Evolutionary conservation across 139 green algal genomes (phyloP).

Genomic region (Chlorella sp.): DNA sequence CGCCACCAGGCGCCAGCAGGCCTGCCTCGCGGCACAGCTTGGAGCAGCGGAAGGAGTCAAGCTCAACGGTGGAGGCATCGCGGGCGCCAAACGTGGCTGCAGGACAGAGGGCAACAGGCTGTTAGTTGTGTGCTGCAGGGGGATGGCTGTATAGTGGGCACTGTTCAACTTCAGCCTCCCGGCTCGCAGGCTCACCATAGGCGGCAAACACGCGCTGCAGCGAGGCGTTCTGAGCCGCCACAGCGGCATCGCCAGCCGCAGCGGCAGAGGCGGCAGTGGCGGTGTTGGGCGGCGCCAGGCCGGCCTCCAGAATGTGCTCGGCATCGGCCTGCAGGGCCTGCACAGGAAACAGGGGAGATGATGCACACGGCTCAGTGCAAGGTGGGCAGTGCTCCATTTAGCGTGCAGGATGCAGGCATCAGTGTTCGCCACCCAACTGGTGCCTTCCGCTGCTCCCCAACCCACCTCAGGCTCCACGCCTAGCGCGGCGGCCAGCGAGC

Average conservation of each 20-base stretch:
- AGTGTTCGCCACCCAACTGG: not conserved
- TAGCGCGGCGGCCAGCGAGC: not conserved
- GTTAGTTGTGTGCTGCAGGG: too few relatives aligned
- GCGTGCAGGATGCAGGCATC: too few relatives aligned
- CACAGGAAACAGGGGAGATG: not conserved
- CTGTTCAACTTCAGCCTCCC: too few relatives aligned
- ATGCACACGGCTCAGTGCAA: too few relatives aligned
- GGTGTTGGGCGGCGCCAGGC: not conserved
- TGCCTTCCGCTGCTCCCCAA: not conserved
- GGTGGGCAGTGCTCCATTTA: too few relatives aligned
- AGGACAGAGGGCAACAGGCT: too few relatives aligned
- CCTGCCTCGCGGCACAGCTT: slow-evolving; percentile 19
- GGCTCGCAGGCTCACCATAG: not conserved
- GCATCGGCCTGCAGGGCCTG: not conserved
- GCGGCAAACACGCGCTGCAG: slow-evolving; percentile 2
- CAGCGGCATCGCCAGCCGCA: not conserved
- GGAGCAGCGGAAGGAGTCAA: slow-evolving; percentile 24
- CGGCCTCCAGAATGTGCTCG: not conserved
- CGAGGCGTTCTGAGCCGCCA: not conserved
- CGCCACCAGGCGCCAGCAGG: not conserved
- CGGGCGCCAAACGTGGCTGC: slow-evolving; percentile 10
- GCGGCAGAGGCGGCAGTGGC: not conserved
- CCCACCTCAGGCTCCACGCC: not conserved
- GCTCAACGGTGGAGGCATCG: not conserved
- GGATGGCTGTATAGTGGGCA: too few relatives aligned